Evolutionary conservation across 768 basidiomycete genomes (phyloP).

Genomic region (Lyophyllum atratum): DNA sequence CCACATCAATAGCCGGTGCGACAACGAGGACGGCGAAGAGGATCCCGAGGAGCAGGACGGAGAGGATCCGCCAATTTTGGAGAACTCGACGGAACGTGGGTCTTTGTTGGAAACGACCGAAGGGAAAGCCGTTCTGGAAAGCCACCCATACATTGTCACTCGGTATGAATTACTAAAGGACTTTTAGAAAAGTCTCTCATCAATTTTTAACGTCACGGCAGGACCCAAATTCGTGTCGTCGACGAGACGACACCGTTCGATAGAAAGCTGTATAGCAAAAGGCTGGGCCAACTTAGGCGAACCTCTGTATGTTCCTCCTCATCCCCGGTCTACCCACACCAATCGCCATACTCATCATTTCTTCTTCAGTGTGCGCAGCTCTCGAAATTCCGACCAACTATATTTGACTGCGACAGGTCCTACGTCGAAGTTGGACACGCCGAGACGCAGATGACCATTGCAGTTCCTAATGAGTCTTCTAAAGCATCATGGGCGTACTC

Average conservation of each 20-base stretch:
- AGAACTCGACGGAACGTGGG: neutral
- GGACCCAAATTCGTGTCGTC: conserved; percentile 34
- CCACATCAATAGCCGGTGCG: conserved; percentile 25
- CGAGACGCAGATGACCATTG: conserved; percentile 16
- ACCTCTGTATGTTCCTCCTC: conserved; percentile 18
- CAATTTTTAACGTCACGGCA: conserved; percentile 9
- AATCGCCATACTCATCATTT: neutral
- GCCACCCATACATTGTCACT: conserved; percentile 38
- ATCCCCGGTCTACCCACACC: neutral
- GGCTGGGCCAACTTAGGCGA: conserved; percentile 16
- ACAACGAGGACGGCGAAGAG: neutral
- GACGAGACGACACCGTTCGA: conserved; percentile 32
- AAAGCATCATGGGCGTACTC: conserved; percentile 15
- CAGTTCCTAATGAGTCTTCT: conserved; percentile 3
- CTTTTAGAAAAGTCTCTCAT: neutral
- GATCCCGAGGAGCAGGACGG: conserved; percentile 6
- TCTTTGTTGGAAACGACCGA: conserved; percentile 13
- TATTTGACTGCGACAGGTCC: conserved; percentile 24
- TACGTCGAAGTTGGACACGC: conserved; percentile 27
- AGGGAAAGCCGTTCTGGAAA: conserved; percentile 18
- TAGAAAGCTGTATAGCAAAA: conserved; percentile 26
- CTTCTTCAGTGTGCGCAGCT: conserved; percentile 24
- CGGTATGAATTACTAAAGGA: conserved; percentile 22
- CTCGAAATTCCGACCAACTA: conserved; percentile 5
- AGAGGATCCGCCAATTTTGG: conserved; percentile 13